Percentiles rank a stretch among this genome's conserved stretches.
Evolutionary conservation across 768 basidiomycete genomes (phyloP).

Genomic region (Coprinopsis marcescibilis): DNA sequence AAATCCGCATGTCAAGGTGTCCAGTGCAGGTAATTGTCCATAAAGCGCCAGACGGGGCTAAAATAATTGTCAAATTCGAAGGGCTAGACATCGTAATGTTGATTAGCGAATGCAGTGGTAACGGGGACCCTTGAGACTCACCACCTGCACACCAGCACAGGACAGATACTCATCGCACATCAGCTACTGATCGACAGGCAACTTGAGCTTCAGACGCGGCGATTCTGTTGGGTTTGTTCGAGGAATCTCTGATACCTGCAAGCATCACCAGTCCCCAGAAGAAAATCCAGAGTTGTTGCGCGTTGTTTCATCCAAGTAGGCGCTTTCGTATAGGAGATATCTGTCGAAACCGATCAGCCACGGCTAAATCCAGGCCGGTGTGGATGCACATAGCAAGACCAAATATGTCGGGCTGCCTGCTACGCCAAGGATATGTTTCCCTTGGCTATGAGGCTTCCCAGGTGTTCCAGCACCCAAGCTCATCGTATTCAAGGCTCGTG

Average conservation of each 20-base stretch:
- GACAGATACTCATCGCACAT: slow-evolving; percentile 9
- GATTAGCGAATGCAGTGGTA: background rate
- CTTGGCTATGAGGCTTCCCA: background rate
- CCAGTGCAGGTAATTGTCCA: slow-evolving; percentile 49
- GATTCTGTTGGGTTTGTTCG: background rate
- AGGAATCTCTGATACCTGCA: background rate
- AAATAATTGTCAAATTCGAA: slow-evolving; percentile 52
- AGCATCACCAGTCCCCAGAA: slow-evolving; percentile 5
- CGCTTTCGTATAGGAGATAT: slow-evolving; percentile 3
- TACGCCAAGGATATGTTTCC: background rate
- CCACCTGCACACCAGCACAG: background rate
- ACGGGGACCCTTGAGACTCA: background rate
- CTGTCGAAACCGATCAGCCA: background rate
- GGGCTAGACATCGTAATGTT: slow-evolving; percentile 35
- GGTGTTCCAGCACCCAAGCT: slow-evolving; percentile 5
- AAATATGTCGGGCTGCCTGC: background rate
- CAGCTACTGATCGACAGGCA: slow-evolving; percentile 4
- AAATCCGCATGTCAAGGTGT: slow-evolving; percentile 32
- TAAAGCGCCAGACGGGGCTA: slow-evolving; percentile 52
- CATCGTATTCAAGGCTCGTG: background rate
- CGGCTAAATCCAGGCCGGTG: background rate
- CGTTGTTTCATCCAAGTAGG: background rate
- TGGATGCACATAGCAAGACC: background rate
- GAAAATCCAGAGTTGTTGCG: background rate
- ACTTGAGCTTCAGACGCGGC: background rate